Evolutionary conservation across 164 flowering plant species (phyloP).

Genomic region (Vitis labrusca): DNA sequence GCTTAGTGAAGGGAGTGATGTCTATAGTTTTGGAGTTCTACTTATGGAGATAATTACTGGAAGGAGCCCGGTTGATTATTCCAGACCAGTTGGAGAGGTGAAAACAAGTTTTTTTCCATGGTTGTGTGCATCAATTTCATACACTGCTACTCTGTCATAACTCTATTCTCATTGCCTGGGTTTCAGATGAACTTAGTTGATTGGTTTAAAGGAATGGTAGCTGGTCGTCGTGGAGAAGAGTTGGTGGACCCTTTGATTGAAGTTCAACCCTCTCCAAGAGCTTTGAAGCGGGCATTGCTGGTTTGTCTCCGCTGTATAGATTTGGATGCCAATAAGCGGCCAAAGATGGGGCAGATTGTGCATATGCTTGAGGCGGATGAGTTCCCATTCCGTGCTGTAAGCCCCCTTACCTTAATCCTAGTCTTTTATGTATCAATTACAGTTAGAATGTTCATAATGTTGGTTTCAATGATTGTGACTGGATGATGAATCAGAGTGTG

Average conservation of each 20-base stretch:
- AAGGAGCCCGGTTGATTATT: conserved; percentile 82
- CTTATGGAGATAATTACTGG: conserved; percentile 93
- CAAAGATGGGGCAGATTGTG: conserved; percentile 89
- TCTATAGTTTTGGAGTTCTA: conserved; percentile 86
- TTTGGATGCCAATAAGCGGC: conserved; percentile 67
- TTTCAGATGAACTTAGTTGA: conserved; percentile 84
- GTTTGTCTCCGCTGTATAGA: conserved; percentile 91
- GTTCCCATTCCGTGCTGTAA: conserved; percentile 72
- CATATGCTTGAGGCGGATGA: conserved; percentile 98
- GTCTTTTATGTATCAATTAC: too few relatives aligned
- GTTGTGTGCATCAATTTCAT: background rate
- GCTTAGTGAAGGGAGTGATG: conserved; percentile 86
- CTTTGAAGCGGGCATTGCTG: conserved; percentile 65
- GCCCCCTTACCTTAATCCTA: conserved; percentile 11
- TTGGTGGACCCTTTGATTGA: conserved; percentile 65
- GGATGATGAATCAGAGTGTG: too few relatives aligned
- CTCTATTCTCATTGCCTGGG: conserved; percentile 4
- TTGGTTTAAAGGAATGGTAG: conserved; percentile 87
- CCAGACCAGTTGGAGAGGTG: conserved; percentile 81
- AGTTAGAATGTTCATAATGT: background rate
- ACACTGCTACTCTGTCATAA: background rate
- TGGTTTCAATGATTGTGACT: background rate
- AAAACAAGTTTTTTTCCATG: conserved; percentile 5
- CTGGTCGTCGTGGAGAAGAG: conserved; percentile 69
- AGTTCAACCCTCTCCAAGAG: conserved; percentile 61